Percentiles rank a stretch among this genome's conserved stretches.
Conservation (phyloP, 495 filamentous ascomycete genomes). For the Tuber calosporum region DNA sequence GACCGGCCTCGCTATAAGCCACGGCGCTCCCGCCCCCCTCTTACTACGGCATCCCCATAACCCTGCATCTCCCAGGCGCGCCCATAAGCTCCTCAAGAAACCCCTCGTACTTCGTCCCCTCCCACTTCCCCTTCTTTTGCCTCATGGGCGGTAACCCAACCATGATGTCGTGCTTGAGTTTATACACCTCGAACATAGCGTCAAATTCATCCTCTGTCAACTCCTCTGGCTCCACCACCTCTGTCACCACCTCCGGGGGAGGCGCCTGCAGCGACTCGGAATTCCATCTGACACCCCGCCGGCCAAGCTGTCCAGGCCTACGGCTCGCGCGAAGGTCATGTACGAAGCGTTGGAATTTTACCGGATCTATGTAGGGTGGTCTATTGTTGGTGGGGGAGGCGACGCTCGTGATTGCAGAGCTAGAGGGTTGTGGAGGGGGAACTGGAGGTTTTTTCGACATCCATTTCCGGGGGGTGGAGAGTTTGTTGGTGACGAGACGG, state of each 20-base stretch:
- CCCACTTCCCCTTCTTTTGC: background rate
- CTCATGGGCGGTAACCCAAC: background rate
- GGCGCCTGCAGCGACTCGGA: background rate
- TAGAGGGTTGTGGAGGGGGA: background rate
- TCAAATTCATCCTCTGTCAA: background rate
- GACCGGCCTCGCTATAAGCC: background rate
- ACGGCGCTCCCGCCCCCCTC: background rate
- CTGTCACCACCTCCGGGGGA: background rate
- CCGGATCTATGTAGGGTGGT: background rate
- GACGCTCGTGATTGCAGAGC: background rate
- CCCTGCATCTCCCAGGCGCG: background rate
- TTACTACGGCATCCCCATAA: background rate
- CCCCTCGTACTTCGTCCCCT: background rate
- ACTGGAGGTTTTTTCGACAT: background rate
- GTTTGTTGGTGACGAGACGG: background rate
- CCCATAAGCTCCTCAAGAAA: background rate
- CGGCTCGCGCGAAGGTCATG: background rate
- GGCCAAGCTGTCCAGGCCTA: background rate
- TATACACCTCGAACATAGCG: background rate
- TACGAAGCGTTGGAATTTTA: background rate
- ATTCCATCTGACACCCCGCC: background rate
- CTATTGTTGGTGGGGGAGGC: background rate
- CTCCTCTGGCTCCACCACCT: background rate
- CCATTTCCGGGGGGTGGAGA: background rate
- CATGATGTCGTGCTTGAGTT: background rate